Evolutionary conservation across 1,139 yeast genomes (phyloP), one percentile per base, ranked within the genome.

Genomic region (Sugiyamaella japonica): DNA sequence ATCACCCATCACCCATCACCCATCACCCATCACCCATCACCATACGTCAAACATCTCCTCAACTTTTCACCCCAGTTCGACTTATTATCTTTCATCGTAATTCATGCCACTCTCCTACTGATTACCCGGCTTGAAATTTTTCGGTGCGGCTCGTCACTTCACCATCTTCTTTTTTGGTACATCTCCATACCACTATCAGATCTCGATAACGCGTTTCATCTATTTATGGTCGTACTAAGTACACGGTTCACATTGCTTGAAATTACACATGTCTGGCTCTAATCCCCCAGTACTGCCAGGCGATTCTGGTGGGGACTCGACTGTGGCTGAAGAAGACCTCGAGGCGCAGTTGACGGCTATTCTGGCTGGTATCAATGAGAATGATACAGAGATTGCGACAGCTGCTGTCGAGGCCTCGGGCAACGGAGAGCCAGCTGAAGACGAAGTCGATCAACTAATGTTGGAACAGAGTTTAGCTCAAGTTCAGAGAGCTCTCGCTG

Each of bases 381-480:
- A 13, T 34, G 46, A 42, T 13, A 10, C 20, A 20, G 20, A 16
- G 10, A 23, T 20, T n/a, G 32, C 17, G 32, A 12, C 32, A 41
- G 8, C 25, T 20, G 25, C 5, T 20, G 25, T 20, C 25, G 25
- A 20, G 25, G 25, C 5, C 6, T 20, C 15, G 7, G 42, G 16
- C 2, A 39, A 13, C 15, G 20, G 23, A 2, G 44, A 40, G 32
- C 17, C 17, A 8, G 32, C 28, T 9, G 13, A 17, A 39, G 10
- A 15, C 2, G 39, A 48, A 20, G 23, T 39, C 6, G 32, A 41
- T 12, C 38, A 29, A 10, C 28, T 48, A 17, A 15, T 48, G n/a
- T n/a, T 48, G 16, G 51, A 48, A n/a, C 51, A 48, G 29, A 48
- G 46, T 13, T 17, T 48, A 31, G 51, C 51, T 15, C 46, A 48